Evolutionary conservation across 2,329 filamentous ascomycete species (phyloP).

Genomic region (Clarireedia hainanense): DNA sequence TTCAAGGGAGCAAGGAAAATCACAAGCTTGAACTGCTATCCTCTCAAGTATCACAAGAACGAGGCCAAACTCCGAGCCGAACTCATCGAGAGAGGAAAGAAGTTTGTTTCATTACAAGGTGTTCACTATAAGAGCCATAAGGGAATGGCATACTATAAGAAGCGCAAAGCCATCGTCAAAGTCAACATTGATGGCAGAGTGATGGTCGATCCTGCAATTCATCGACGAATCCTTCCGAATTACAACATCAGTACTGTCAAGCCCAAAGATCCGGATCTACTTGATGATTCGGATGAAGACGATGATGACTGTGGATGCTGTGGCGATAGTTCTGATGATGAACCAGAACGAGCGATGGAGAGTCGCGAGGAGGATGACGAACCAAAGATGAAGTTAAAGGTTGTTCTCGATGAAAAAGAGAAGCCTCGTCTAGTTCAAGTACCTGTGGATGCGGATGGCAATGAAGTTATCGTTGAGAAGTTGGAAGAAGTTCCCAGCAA

Average conservation of each 20-base stretch:
- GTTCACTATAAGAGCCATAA: slow-evolving; percentile 78
- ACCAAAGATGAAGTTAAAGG: slow-evolving; percentile 30
- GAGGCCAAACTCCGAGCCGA: slow-evolving; percentile 54
- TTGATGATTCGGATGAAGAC: slow-evolving; percentile 41
- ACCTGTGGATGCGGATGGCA: slow-evolving; percentile 45
- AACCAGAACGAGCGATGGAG: slow-evolving; percentile 26
- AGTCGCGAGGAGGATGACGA: slow-evolving; percentile 22
- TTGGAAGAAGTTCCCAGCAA: slow-evolving; percentile 44
- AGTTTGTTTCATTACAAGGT: slow-evolving; percentile 72
- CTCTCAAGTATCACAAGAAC: slow-evolving; percentile 72
- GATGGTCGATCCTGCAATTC: slow-evolving; percentile 80
- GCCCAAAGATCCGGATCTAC: slow-evolving; percentile 58
- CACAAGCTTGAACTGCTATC: slow-evolving; percentile 67
- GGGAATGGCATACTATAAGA: slow-evolving; percentile 78
- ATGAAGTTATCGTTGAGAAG: slow-evolving; percentile 47
- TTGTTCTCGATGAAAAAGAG: slow-evolving; percentile 40
- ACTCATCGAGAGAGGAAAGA: slow-evolving; percentile 74
- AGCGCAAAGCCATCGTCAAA: slow-evolving; percentile 65
- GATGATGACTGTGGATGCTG: slow-evolving; percentile 33
- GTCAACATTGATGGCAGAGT: slow-evolving; percentile 81
- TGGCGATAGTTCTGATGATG: slow-evolving; percentile 28
- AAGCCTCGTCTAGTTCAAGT: slow-evolving; percentile 44
- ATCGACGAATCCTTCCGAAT: slow-evolving; percentile 79
- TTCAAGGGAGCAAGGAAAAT: slow-evolving; percentile 83
- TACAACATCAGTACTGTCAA: slow-evolving; percentile 70